Evolutionary conservation across 306 rosid genomes (phyloP).

Genomic region (Trifolium pratense): DNA sequence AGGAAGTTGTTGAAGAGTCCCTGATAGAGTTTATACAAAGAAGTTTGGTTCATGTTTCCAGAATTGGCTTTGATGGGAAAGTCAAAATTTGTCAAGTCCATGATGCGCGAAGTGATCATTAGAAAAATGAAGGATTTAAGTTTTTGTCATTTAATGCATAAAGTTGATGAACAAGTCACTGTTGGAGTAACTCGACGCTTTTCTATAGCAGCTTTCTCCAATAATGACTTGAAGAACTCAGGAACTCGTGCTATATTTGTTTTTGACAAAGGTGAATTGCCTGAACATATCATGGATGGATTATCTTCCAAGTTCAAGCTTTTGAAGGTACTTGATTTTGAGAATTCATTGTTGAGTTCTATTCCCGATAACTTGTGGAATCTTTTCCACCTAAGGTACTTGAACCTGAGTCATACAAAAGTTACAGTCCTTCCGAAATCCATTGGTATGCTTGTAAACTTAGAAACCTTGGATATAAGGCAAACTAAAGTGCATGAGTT

Average conservation of each 20-base stretch:
- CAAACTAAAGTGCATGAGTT: conserved; percentile 26
- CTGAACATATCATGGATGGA: neutral
- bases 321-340: conserved; percentile 36
- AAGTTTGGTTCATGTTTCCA: conserved; percentile 40
- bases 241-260: conserved; percentile 25
- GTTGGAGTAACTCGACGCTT: conserved; percentile 34
- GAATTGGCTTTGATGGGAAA: conserved; percentile 23
- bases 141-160: conserved; percentile 12
- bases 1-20: conserved; percentile 39
- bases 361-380: conserved; percentile 33
- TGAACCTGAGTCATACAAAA: conserved; percentile 38
- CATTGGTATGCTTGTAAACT: conserved; percentile 27
- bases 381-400: conserved; percentile 31
- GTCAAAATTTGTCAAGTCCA: conserved; percentile 35
- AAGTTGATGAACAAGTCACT: conserved; percentile 6
- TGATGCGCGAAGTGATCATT: conserved; percentile 30
- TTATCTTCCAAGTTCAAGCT: conserved; percentile 5
- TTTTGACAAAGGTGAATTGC: conserved; percentile 6
- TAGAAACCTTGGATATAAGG: conserved; percentile 43
- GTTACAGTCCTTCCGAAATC: conserved; percentile 34
- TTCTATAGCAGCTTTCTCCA: neutral
- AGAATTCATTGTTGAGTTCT: neutral
- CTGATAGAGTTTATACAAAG: conserved; percentile 43
- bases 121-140: conserved; percentile 22
- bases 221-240: neutral